phyloP scores from a whole-genome alignment of 148 eudicot species.

The Salicornia ramosissima region DNA sequence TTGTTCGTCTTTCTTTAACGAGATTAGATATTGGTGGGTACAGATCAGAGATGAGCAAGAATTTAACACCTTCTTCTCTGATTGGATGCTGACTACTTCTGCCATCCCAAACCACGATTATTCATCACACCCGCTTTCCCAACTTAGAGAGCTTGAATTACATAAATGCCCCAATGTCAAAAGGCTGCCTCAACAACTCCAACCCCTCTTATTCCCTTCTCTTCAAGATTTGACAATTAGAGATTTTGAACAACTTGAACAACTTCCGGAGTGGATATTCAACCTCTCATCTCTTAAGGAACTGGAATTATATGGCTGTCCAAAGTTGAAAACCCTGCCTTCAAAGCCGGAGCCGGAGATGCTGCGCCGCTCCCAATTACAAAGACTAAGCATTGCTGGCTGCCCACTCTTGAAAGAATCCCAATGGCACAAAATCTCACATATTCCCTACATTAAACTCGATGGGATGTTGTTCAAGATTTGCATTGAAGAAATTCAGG shows the following conservation, averaged over 20 bases:
- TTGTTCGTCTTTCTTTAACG: no score
- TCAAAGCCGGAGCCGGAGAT: neutral
- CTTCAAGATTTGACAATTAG: neutral
- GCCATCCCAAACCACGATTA: no score
- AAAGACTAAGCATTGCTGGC: neutral
- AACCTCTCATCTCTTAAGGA: neutral
- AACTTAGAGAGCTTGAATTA: neutral
- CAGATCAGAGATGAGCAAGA: constrained; percentile 2
- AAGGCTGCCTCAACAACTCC: neutral
- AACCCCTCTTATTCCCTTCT: neutral
- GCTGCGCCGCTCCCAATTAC: neutral
- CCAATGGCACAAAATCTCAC: constrained; percentile 2
- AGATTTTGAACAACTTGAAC: neutral
- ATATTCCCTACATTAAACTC: neutral
- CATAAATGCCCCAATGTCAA: neutral
- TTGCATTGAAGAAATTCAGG: no score
- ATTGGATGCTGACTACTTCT: no score
- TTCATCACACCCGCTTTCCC: neutral
- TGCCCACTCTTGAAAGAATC: constrained; percentile 1
- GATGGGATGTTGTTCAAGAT: neutral
- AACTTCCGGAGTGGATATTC: constrained; percentile 17
- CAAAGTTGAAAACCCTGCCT: constrained; percentile 3
- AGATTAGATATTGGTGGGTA: neutral
- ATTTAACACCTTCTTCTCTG: no score
- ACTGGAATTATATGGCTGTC: neutral